A percentile compares a stretch with the other conserved stretches of the same genome.
Evolutionary conservation across 192 early-diverging fungal species (phyloP).

Genomic region (Diversispora epigaea): DNA sequence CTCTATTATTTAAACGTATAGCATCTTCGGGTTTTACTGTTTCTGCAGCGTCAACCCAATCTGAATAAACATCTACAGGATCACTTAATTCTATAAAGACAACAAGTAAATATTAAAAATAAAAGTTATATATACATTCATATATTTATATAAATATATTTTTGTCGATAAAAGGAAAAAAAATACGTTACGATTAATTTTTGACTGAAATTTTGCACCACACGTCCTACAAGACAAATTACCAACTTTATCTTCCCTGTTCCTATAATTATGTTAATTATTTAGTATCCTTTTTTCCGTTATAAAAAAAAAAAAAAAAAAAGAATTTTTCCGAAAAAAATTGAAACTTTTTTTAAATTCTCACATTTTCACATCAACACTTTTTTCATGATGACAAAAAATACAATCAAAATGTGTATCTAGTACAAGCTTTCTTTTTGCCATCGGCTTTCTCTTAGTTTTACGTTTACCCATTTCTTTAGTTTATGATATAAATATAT

Average conservation of each 20-base stretch:
- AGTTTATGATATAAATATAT: too few species aligned
- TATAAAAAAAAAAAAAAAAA: not conserved
- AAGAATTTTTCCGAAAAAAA: too few species aligned
- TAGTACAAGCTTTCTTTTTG: constrained; percentile 57
- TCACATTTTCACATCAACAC: constrained; percentile 70
- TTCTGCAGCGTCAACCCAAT: constrained; percentile 88
- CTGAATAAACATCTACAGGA: constrained; percentile 85
- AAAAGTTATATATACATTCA: not conserved
- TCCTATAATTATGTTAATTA: constrained; percentile 38
- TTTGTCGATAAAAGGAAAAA: not conserved
- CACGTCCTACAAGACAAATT: constrained; percentile 74
- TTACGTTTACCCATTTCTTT: constrained; percentile 57
- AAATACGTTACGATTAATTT: constrained; percentile 52
- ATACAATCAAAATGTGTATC: constrained; percentile 75
- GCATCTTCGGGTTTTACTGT: constrained; percentile 6
- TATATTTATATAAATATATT: not conserved
- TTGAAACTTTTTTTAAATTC: constrained; percentile 26
- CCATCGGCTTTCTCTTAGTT: constrained; percentile 65
- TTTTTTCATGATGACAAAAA: constrained; percentile 82
- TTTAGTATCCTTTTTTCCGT: not conserved
- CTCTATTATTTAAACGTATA: not conserved
- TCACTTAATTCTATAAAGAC: constrained; percentile 62
- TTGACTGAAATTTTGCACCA: constrained; percentile 65
- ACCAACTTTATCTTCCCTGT: constrained; percentile 63
- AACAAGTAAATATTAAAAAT: constrained; percentile 1